Evolutionary conservation across 768 basidiomycete genomes (phyloP).

Genomic region (Saitozyma podzolica): DNA sequence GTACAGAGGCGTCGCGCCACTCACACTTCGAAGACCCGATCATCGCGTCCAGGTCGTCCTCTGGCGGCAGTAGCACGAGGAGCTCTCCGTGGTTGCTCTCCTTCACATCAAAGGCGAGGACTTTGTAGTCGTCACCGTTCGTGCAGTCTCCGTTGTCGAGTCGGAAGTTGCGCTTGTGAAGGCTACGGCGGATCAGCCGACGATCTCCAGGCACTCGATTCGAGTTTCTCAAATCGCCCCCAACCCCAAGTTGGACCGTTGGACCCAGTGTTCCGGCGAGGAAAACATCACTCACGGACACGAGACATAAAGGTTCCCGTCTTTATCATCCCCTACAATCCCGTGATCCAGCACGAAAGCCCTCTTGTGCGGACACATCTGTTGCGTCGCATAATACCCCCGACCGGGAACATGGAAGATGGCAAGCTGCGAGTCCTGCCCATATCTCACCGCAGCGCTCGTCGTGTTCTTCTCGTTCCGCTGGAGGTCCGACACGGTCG

Average conservation of each 20-base stretch:
- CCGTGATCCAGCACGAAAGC: slow-evolving; percentile 70
- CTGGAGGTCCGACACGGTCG: slow-evolving; percentile 58
- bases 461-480: slow-evolving; percentile 59
- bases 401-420: slow-evolving; percentile 65
- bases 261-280: not conserved
- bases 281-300: slow-evolving; percentile 54
- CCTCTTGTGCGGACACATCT: slow-evolving; percentile 62
- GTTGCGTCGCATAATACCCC: slow-evolving; percentile 68
- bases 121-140: slow-evolving; percentile 34
- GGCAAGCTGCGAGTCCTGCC: slow-evolving; percentile 62
- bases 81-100: slow-evolving; percentile 55
- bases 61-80: slow-evolving; percentile 60
- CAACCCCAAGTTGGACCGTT: no score
- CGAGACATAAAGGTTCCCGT: slow-evolving; percentile 58
- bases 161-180: slow-evolving; percentile 69
- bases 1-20: not conserved
- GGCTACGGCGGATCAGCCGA: slow-evolving; percentile 55
- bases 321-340: slow-evolving; percentile 65
- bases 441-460: slow-evolving; percentile 47
- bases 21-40: slow-evolving; percentile 65
- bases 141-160: slow-evolving; percentile 56
- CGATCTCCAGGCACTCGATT: no score
- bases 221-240: no score
- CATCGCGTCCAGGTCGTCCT: slow-evolving; percentile 61
- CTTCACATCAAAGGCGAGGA: slow-evolving; percentile 65